Evolutionary conservation across 2,329 filamentous ascomycete species (phyloP).

Genomic region (Akanthomyces muscarius): DNA sequence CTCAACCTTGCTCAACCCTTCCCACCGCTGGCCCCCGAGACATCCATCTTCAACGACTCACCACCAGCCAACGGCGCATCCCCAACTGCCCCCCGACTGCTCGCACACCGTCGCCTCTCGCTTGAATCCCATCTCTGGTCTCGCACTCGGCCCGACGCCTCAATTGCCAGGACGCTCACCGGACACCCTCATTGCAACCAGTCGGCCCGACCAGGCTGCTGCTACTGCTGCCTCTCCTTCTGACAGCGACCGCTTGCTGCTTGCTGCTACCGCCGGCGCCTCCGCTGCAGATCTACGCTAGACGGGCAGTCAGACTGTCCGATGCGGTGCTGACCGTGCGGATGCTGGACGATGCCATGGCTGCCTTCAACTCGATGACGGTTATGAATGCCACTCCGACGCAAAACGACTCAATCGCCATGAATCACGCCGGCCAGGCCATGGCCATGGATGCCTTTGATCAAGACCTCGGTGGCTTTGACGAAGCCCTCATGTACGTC

Average conservation of each 20-base stretch:
- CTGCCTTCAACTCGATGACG: conserved; percentile 54
- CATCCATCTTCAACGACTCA: conserved; percentile 13
- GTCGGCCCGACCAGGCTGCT: conserved; percentile 2
- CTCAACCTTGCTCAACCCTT: background rate
- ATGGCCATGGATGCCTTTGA: conserved; percentile 51
- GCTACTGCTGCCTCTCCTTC: no score
- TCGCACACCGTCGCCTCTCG: background rate
- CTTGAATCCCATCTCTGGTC: background rate
- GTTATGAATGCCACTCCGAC: conserved; percentile 43
- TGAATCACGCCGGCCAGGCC: conserved; percentile 38
- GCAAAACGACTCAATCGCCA: conserved; percentile 42
- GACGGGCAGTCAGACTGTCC: conserved; percentile 7
- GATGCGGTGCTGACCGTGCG: conserved; percentile 30
- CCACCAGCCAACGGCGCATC: background rate
- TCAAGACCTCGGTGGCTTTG: conserved; percentile 51
- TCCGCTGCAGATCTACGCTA: background rate
- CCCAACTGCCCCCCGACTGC: background rate
- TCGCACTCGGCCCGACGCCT: background rate
- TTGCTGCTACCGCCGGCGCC: background rate
- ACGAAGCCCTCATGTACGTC: conserved; percentile 49
- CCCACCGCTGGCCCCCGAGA: background rate
- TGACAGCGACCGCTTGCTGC: background rate
- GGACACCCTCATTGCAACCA: background rate
- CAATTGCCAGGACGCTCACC: background rate
- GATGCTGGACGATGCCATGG: conserved; percentile 49